Evolutionary conservation across 768 basidiomycete genomes (phyloP).

Genomic region (Udeniomyces megalosporus): DNA sequence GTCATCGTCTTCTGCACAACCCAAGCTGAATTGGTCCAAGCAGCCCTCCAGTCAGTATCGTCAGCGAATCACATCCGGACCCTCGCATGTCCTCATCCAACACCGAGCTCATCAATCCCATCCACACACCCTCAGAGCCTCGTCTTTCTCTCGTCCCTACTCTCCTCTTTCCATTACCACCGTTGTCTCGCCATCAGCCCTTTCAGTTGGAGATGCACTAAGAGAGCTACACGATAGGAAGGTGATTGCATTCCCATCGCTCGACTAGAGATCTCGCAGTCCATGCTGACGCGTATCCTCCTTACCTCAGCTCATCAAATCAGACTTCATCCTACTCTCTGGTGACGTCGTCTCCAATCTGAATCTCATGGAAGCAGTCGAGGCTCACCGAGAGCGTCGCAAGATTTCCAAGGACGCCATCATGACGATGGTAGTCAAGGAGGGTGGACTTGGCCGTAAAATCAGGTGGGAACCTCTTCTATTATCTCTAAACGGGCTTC

Average conservation of each 20-base stretch:
- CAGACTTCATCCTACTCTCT: constrained; percentile 30
- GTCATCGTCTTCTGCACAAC: constrained; percentile 90
- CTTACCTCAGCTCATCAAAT: constrained; percentile 26
- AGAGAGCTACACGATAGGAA: constrained; percentile 24
- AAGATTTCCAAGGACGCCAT: constrained; percentile 80
- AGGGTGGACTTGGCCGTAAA: constrained; percentile 37
- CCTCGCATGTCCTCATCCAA: background rate
- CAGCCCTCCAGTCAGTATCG: constrained; percentile 50
- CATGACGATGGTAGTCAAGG: constrained; percentile 89
- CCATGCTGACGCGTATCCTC: background rate
- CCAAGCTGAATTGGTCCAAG: constrained; percentile 69
- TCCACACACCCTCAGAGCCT: no score
- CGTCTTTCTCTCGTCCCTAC: constrained; percentile 36
- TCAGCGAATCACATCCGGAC: constrained; percentile 23
- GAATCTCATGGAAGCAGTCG: constrained; percentile 72
- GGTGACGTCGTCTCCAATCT: constrained; percentile 66
- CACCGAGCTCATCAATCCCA: background rate
- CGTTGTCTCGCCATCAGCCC: constrained; percentile 49
- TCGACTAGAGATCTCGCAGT: no score
- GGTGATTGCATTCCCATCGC: background rate
- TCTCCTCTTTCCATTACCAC: constrained; percentile 69
- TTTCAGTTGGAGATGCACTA: constrained; percentile 29
- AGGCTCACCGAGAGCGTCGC: constrained; percentile 70
- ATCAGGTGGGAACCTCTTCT: constrained; percentile 32
- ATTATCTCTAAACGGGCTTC: constrained; percentile 49